Conservation (phyloP, 345 rosid genomes). For the Pugionium dolabratum region DNA sequence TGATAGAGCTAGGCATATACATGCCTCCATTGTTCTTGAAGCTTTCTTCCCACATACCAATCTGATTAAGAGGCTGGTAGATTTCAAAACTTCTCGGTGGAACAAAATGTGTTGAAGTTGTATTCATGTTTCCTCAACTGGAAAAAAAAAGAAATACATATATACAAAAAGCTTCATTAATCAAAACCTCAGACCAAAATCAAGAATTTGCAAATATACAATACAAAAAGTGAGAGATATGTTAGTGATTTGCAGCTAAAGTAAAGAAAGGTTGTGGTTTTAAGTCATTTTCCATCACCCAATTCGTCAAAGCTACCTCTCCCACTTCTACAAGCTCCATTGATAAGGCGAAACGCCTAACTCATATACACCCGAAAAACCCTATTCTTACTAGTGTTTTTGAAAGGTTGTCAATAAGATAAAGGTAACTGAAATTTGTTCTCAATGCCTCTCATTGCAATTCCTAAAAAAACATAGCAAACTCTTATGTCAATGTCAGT, state of each 20-base stretch:
- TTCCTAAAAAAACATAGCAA: slow-evolving; percentile 22
- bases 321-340: slow-evolving; percentile 36
- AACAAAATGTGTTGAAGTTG: slow-evolving; percentile 74
- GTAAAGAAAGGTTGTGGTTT: slow-evolving; percentile 7
- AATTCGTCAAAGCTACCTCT: slow-evolving; percentile 37
- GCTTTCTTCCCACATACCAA: slow-evolving; percentile 82
- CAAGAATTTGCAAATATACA: slow-evolving; percentile 10
- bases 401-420: slow-evolving; percentile 18
- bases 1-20: slow-evolving; percentile 48
- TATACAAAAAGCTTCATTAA: slow-evolving; percentile 9
- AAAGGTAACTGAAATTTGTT: neutral
- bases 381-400: slow-evolving; percentile 30
- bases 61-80: slow-evolving; percentile 70
- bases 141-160: slow-evolving; percentile 12
- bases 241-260: slow-evolving; percentile 28
- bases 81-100: slow-evolving; percentile 66
- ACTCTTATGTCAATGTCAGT: slow-evolving; percentile 38
- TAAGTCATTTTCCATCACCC: slow-evolving; percentile 33
- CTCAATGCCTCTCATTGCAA: neutral
- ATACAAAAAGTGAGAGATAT: slow-evolving; percentile 21
- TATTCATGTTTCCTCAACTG: slow-evolving; percentile 65
- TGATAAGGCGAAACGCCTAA: slow-evolving; percentile 21
- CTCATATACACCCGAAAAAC: slow-evolving; percentile 30
- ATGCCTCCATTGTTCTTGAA: slow-evolving; percentile 58
- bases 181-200: neutral